A percentile compares a stretch with the other conserved stretches of the same genome.
phyloP scores from a whole-genome alignment of 768 basidiomycete genomes.

The Agaricus subrufescens region DNA sequence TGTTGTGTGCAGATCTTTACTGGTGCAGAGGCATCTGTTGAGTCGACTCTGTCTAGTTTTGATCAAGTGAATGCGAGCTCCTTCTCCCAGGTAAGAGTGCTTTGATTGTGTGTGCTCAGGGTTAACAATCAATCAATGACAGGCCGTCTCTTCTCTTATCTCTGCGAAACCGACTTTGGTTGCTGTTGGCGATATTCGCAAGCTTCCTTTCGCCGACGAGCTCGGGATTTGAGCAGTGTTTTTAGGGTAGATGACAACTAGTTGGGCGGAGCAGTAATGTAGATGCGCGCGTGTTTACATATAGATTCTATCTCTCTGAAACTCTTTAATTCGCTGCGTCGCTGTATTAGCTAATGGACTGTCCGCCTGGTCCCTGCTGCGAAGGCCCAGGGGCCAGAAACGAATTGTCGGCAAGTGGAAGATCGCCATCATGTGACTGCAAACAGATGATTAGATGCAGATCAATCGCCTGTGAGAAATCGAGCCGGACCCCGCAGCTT shows the following conservation, averaged over 20 bases:
- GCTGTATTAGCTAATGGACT: background rate
- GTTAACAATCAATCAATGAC: background rate
- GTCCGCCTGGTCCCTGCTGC: too few species aligned
- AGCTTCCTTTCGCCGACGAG: slow-evolving; percentile 82
- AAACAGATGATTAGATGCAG: too few species aligned
- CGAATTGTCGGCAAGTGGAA: too few species aligned
- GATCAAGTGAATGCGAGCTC: slow-evolving; percentile 64
- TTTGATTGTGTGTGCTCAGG: background rate
- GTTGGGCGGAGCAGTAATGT: background rate
- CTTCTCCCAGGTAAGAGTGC: slow-evolving; percentile 60
- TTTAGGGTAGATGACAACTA: background rate
- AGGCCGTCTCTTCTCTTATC: slow-evolving; percentile 66
- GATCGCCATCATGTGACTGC: too few species aligned
- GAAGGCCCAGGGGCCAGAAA: too few species aligned
- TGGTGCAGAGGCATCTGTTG: slow-evolving; percentile 47
- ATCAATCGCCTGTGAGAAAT: too few species aligned
- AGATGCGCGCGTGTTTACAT: slow-evolving; percentile 8
- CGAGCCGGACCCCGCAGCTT: too few species aligned
- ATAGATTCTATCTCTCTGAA: slow-evolving; percentile 16
- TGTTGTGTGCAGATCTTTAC: slow-evolving; percentile 49
- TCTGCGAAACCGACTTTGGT: slow-evolving; percentile 83
- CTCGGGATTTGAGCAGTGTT: slow-evolving; percentile 60
- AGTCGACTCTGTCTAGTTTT: slow-evolving; percentile 59
- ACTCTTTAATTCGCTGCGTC: slow-evolving; percentile 5
- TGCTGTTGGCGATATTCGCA: slow-evolving; percentile 71